Base-by-base conservation (phyloP, 1,284 basidiomycete genomes). In the Melampsora larici-populina region DNA sequence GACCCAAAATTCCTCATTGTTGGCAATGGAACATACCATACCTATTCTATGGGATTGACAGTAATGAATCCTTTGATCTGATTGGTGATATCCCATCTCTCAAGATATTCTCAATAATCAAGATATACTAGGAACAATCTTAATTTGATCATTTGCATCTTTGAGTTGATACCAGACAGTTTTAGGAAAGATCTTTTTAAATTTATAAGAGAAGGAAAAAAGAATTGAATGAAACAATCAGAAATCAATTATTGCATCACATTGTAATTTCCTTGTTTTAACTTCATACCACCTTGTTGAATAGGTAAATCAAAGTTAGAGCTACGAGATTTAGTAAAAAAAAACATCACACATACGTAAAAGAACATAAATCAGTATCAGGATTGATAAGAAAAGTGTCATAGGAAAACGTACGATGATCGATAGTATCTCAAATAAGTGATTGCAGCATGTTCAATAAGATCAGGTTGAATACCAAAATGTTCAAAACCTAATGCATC, bases 371-470 rank as follows among this genome's bases (percentile, higher is more conserved):
- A 5, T 13, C 31, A 15, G 31, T 40, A 75, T 18, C 15, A 49
- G 49, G 5, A 24, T 29, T 21, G 2, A 3, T 18, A 62, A 49
- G 26, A 31, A 26, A 40, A 15, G 5, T 18, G 21, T 26, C 4
- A 40, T 15, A 26, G 31, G 48, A 36, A 18, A 15, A 78, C 75
- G 58, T 63, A 78, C 75, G 67, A 58, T 49, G 90, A 89, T 82
- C 96, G 89, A 87, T 92, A 97, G 83, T 92, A 88, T 84, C 95
- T 89, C 81, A 99, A 70, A 85, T 96, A 97, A 80, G 90, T 89
- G 85, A 97, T 92, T 18, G 94, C 95, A 79, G 92, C 89, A 79
- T 92, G 89, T 86, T 98, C 96, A 79, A 99, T 88, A 81, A 90
- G 89, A 80, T 92, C 89, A 48, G 96, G 95, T 66, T 87, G 86